Percentiles rank a stretch among this genome's conserved stretches.
Conservation (phyloP, 2,329 filamentous ascomycete genomes). For the Epicoccum sorghinum region DNA sequence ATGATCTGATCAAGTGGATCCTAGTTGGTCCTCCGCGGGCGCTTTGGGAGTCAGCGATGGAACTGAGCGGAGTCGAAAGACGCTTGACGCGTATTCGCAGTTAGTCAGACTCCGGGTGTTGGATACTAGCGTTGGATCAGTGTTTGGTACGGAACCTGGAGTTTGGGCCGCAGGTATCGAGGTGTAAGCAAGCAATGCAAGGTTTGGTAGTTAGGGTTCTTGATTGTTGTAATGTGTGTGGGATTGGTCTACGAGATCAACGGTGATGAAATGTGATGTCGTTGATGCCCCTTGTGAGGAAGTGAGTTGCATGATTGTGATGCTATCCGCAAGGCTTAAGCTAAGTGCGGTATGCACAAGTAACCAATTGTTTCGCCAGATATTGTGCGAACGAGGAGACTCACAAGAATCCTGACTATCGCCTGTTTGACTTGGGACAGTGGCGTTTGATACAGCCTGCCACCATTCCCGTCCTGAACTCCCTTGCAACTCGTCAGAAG, state of each 20-base stretch:
- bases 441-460: background rate
- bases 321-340: background rate
- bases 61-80: background rate
- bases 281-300: background rate
- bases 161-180: slow-evolving; percentile 17
- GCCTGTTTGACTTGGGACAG: background rate
- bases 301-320: background rate
- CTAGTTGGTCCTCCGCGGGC: background rate
- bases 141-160: slow-evolving; percentile 21
- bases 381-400: background rate
- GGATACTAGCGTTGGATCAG: slow-evolving; percentile 14
- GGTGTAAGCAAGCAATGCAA: slow-evolving; percentile 2
- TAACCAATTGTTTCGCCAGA: background rate
- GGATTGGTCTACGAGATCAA: background rate
- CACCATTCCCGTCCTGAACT: background rate
- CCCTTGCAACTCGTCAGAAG: background rate
- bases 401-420: background rate
- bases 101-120: slow-evolving; percentile 12
- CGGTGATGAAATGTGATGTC: background rate
- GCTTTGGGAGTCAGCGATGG: slow-evolving; percentile 1
- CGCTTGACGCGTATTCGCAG: slow-evolving; percentile 24
- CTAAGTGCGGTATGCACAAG: background rate
- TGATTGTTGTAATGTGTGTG: background rate
- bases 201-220: background rate
- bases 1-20: slow-evolving; percentile 19